These are phyloP conservation scores for Colletotrichum sp. DNA, from an alignment of 2,329 filamentous ascomycete genomes.

Conservation along the genomic window DNA sequence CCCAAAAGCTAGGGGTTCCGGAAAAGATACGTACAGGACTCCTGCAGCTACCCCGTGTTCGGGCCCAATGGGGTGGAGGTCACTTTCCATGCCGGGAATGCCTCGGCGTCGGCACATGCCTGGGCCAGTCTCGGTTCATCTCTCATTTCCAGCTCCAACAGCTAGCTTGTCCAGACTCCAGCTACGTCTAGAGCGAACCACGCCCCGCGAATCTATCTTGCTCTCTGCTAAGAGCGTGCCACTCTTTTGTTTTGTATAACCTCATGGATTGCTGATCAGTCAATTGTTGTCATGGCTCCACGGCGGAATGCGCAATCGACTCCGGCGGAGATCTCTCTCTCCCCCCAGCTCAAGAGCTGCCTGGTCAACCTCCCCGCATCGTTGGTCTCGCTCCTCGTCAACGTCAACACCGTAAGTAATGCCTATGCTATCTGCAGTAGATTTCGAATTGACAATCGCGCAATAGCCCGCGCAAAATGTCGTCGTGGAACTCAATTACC, in stretches of 20 bases:
- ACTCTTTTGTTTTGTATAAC: neutral
- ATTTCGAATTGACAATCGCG: neutral
- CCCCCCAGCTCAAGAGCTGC: constrained; percentile 91
- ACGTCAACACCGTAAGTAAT: constrained; percentile 81
- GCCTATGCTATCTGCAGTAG: neutral
- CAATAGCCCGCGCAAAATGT: constrained; percentile 89
- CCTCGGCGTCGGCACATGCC: constrained; percentile 35
- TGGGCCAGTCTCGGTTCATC: constrained; percentile 16
- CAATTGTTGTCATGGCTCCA: constrained; percentile 44
- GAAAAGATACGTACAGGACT: neutral
- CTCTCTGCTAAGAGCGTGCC: neutral
- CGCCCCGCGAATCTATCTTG: neutral
- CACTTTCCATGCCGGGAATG: constrained; percentile 14
- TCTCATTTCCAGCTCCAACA: constrained; percentile 4
- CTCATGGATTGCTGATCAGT: neutral
- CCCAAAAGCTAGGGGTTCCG: neutral
- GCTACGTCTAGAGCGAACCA: neutral
- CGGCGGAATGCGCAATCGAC: constrained; percentile 65
- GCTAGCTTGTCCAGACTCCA: neutral
- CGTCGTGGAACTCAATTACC: constrained; percentile 87
- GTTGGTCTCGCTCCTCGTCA: constrained; percentile 83
- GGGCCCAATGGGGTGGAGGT: constrained; percentile 14
- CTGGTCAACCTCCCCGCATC: constrained; percentile 89
- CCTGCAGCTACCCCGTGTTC: constrained; percentile 12
- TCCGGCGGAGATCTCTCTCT: constrained; percentile 82